Base-by-base conservation (phyloP, 305 asterid species). In the Rubia peregrina region DNA sequence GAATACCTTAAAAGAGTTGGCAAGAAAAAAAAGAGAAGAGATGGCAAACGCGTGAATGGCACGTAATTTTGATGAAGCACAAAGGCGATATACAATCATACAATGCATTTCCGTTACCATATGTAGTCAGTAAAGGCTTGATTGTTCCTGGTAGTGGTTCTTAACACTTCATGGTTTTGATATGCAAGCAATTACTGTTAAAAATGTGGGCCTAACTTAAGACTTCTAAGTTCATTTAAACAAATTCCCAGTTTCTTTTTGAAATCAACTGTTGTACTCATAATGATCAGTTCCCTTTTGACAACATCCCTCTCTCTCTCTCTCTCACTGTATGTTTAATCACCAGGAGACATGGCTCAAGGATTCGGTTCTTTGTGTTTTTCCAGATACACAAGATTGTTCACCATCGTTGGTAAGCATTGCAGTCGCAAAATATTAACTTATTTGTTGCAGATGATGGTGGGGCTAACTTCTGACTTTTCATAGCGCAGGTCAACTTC, bases 311-410 rank as follows among this genome's bases (percentile, higher is more conserved):
- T 49, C 56, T 17, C 21, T 16, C 21, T 16, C 21, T 16, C 21
- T 16, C 56, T 49, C 57, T 56, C 62, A 72, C n/a, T 30, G 21
- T 80, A 64, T 77, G 69, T 70, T 69, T 75, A 61, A 67, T 81
- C 73, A 81, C 70, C 75, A 91, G 97, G 98, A 95, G 79, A 79
- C 83, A 71, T 95, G 99, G 99, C 80, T 95, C 83, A 88, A 86
- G 82, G 95, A 90, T 81, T 78, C 86, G 70, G 95, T 85, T 70
- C 96, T 94, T 73, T 78, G 89, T 78, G 80, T 87, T 86, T 94
- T 94, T 80, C 87, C 92, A 65, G 99, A 94, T 83, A 94, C 96
- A 70, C 84, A 82, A 74, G 95, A 90, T 80, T 89, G 96, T 81
- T 82, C 90, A 70, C 84, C 98, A 17, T 90, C 96, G 69, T 72